Conservation (phyloP, 495 filamentous ascomycete species). For the Daldinia concentrica region DNA sequence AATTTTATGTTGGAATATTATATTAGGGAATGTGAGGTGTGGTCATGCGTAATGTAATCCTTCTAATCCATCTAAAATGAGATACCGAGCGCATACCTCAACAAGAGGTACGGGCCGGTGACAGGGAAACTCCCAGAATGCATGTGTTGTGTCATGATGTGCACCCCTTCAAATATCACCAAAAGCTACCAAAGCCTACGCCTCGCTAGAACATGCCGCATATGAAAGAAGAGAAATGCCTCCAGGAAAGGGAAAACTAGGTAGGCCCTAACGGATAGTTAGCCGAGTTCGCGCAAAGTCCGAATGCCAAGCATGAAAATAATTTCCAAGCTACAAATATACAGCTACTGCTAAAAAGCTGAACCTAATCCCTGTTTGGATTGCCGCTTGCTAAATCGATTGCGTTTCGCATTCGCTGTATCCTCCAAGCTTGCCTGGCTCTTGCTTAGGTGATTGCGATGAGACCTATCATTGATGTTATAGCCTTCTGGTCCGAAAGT, state of each 20-base stretch:
- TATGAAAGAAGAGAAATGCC: constrained; percentile 29
- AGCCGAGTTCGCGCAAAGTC: constrained; percentile 3
- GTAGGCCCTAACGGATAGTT: constrained; percentile 4
- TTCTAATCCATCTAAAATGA: constrained; percentile 43
- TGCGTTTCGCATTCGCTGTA: constrained; percentile 63
- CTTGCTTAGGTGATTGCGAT: constrained; percentile 62
- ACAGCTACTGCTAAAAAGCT: constrained; percentile 64
- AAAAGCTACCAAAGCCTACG: constrained; percentile 49
- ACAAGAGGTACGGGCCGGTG: constrained; percentile 20
- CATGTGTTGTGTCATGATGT: constrained; percentile 45
- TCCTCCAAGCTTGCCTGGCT: constrained; percentile 67
- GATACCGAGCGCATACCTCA: constrained; percentile 31
- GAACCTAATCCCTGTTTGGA: constrained; percentile 89
- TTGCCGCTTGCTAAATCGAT: constrained; percentile 89
- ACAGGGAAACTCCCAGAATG: constrained; percentile 39
- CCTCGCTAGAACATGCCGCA: constrained; percentile 51
- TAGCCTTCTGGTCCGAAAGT: constrained; percentile 67
- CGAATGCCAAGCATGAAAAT: constrained; percentile 20
- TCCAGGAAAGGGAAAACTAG: constrained; percentile 18
- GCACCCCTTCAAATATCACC: constrained; percentile 44
- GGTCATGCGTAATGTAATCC: constrained; percentile 35
- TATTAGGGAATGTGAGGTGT: constrained; percentile 42
- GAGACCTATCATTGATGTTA: constrained; percentile 58
- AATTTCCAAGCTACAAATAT: constrained; percentile 27
- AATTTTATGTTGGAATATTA: constrained; percentile 41